phyloP scores from a whole-genome alignment of 192 early-diverging fungal genomes.

The Backusella mclennaniae region DNA sequence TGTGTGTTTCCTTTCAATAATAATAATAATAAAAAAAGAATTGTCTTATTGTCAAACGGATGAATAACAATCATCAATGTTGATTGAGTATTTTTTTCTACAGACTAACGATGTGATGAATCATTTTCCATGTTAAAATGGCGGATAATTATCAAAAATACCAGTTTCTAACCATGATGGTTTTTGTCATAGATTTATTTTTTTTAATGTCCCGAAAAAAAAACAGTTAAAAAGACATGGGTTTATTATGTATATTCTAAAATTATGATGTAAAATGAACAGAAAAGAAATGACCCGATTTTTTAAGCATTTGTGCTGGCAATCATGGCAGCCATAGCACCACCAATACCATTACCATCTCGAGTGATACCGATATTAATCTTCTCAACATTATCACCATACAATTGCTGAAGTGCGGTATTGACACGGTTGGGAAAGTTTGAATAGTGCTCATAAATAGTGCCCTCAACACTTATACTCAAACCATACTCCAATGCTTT shows the following conservation, averaged over 20 bases:
- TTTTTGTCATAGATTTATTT: neutral
- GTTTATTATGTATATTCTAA: neutral
- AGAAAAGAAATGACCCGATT: no score
- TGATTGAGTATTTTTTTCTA: no score
- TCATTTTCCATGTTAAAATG: no score
- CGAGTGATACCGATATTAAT: constrained; percentile 41
- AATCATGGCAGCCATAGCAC: constrained; percentile 64
- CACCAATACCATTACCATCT: constrained; percentile 74
- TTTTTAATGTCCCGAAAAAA: neutral
- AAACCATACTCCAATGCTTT: constrained; percentile 27
- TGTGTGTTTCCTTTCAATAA: no score
- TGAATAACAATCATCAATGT: no score
- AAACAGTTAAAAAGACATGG: neutral
- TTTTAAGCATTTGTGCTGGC: constrained; percentile 12
- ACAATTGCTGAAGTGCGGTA: constrained; percentile 20
- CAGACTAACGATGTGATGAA: no score
- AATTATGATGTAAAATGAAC: neutral
- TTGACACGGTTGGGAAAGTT: constrained; percentile 40
- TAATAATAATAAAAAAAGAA: no score
- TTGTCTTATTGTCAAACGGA: no score
- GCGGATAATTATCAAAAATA: no score
- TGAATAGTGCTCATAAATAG: constrained; percentile 62
- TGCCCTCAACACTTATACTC: constrained; percentile 52
- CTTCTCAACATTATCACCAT: constrained; percentile 24
- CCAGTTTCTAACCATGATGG: no score